These are phyloP conservation scores for Tillandsia leiboldiana DNA, from an alignment of 176 grass and related monocot genomes.

Conservation along the genomic window DNA sequence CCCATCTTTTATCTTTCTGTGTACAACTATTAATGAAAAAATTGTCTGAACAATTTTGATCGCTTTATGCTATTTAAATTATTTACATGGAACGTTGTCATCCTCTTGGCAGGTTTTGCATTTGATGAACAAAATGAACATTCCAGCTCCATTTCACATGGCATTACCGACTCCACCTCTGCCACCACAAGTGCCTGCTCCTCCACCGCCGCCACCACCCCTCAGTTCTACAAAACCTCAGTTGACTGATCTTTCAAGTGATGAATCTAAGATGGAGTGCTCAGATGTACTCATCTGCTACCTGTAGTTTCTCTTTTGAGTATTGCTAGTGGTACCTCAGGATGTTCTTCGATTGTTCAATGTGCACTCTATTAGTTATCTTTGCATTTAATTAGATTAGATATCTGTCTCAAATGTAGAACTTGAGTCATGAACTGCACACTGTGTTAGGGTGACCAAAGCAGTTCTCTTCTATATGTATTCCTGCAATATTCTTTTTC, in stretches of 20 bases:
- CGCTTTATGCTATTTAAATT: not conserved
- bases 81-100: not conserved
- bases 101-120: slow-evolving; percentile 54
- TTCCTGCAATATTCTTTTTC: not conserved
- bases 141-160: slow-evolving; percentile 95
- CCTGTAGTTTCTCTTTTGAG: not conserved
- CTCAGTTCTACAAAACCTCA: slow-evolving; percentile 24
- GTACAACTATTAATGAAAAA: not conserved
- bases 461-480: too few relatives aligned
- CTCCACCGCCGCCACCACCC: slow-evolving; percentile 38
- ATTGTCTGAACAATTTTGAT: not conserved
- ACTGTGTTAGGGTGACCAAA: too few relatives aligned
- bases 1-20: not conserved
- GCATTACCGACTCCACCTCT: slow-evolving; percentile 82
- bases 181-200: slow-evolving; percentile 42
- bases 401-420: too few relatives aligned
- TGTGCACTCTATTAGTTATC: too few relatives aligned
- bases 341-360: too few relatives aligned
- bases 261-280: slow-evolving; percentile 92
- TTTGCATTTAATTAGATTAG: too few relatives aligned
- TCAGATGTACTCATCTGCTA: slow-evolving; percentile 56
- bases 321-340: too few relatives aligned
- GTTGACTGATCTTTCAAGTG: slow-evolving; percentile 58
- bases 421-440: too few relatives aligned
- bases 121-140: slow-evolving; percentile 99